Conservation (phyloP, 2,329 filamentous ascomycete species). For the Parascedosporium putredinis region DNA sequence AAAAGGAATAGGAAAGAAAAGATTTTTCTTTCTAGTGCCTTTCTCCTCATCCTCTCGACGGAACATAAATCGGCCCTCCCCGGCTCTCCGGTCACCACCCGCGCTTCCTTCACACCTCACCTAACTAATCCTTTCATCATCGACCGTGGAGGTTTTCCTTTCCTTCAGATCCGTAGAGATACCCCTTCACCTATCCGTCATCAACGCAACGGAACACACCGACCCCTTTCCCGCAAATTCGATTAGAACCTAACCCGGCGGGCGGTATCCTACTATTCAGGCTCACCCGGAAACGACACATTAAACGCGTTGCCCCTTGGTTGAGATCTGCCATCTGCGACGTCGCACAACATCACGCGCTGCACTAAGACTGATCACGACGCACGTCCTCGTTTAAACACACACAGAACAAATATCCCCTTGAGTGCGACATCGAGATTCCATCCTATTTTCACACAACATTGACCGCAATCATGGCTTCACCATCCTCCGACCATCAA, state of each 20-base stretch:
- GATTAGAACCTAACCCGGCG: background rate
- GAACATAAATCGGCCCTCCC: background rate
- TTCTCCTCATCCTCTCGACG: no score
- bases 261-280: background rate
- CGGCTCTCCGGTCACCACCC: background rate
- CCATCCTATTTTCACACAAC: background rate
- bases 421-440: background rate
- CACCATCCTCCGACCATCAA: background rate
- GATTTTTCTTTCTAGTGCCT: no score
- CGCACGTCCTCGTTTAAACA: no score
- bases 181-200: no score
- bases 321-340: background rate
- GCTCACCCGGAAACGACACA: background rate
- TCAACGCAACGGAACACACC: no score
- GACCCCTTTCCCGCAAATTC: background rate
- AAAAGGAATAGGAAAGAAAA: background rate
- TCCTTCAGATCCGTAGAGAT: no score
- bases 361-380: background rate
- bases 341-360: constrained; percentile 1
- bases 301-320: no score
- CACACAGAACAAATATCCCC: background rate
- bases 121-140: background rate
- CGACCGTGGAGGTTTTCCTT: background rate
- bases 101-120: background rate
- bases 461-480: background rate